Conservation (phyloP, 441 rosid species). For the Populus hybrid region DNA sequence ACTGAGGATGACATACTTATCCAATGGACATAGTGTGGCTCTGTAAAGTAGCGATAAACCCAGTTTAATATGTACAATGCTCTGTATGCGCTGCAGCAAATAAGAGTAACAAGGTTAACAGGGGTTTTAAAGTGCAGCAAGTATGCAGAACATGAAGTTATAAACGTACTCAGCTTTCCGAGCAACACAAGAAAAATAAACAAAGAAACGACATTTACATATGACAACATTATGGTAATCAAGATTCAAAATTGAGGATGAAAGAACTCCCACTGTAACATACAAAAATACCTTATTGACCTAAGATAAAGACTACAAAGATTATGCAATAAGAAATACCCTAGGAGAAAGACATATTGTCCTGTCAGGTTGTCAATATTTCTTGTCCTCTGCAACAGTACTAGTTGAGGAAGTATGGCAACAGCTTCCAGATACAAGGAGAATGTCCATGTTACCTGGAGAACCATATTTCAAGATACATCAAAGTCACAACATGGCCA, state of each 20-base stretch:
- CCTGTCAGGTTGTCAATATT: conserved; percentile 71
- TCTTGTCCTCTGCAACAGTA: conserved; percentile 59
- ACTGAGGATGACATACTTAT: conserved; percentile 40
- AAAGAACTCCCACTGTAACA: background rate
- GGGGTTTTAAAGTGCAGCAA: background rate
- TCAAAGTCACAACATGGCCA: background rate
- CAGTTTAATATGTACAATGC: conserved; percentile 53
- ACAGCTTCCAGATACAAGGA: conserved; percentile 62
- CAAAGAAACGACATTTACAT: background rate
- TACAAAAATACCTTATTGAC: background rate
- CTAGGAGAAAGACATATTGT: conserved; percentile 64
- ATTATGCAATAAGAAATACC: conserved; percentile 30
- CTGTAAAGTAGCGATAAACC: conserved; percentile 57
- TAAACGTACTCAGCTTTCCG: background rate
- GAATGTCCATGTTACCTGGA: conserved; percentile 61
- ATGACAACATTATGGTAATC: background rate
- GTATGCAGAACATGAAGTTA: background rate
- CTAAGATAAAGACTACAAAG: background rate
- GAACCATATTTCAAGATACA: conserved; percentile 1
- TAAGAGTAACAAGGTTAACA: conserved; percentile 3
- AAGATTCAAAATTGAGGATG: background rate
- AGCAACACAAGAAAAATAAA: background rate
- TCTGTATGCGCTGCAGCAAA: conserved; percentile 46
- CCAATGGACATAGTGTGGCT: conserved; percentile 48
- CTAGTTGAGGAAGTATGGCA: conserved; percentile 69